Percentiles rank a stretch among this genome's conserved stretches.
Conservation (phyloP, 768 basidiomycete species). For the Tricholoma bakamatsutake region DNA sequence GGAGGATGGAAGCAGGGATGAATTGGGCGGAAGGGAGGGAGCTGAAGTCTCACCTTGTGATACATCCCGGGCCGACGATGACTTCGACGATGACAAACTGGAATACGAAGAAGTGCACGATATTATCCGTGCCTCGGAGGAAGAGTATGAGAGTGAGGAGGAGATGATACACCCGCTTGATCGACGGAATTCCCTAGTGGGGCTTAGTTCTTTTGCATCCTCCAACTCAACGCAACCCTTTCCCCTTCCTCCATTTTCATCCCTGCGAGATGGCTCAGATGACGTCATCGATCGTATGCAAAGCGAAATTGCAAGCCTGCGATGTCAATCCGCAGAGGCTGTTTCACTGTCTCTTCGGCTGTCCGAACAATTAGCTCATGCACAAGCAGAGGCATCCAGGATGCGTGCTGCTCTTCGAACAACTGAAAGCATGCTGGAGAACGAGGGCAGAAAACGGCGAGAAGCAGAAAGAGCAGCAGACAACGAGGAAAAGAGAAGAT, state of each 20-base stretch:
- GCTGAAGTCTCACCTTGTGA: not conserved
- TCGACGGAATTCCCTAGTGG: conserved; percentile 33
- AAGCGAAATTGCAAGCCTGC: conserved; percentile 57
- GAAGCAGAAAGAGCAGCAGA: conserved; percentile 51
- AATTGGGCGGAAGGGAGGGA: not conserved
- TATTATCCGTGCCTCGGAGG: conserved; percentile 33
- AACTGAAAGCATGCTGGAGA: conserved; percentile 53
- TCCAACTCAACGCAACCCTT: conserved; percentile 25
- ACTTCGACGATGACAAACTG: conserved; percentile 7
- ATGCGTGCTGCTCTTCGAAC: conserved; percentile 48
- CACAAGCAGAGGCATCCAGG: conserved; percentile 54
- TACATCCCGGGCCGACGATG: not conserved
- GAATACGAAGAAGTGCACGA: conserved; percentile 13
- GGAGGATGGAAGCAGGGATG: conserved; percentile 16
- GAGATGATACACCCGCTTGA: conserved; percentile 44
- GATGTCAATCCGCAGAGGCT: conserved; percentile 64
- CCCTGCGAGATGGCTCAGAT: conserved; percentile 31
- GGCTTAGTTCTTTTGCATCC: conserved; percentile 30
- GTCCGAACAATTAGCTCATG: conserved; percentile 64
- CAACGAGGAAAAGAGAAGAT: conserved; percentile 42
- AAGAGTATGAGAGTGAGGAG: conserved; percentile 66
- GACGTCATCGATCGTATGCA: conserved; percentile 56
- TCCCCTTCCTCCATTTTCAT: conserved; percentile 39
- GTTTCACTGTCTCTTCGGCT: conserved; percentile 58
- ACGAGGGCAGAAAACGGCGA: conserved; percentile 50